A percentile compares a stretch with the other conserved stretches of the same genome.
Conservation (phyloP, 176 grass and related monocot genomes). For the Carex parvula region DNA sequence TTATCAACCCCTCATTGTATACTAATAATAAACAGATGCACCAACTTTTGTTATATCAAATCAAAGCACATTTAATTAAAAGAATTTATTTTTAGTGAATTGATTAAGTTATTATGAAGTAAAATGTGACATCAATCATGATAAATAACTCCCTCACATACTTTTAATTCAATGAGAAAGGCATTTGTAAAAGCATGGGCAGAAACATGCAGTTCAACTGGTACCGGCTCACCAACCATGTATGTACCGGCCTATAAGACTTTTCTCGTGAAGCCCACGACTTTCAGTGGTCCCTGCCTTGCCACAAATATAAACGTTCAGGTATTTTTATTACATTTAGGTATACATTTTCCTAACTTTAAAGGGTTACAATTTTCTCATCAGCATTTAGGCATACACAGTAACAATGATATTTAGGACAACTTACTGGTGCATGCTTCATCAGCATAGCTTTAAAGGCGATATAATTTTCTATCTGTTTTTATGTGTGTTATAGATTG, state of each 20-base stretch:
- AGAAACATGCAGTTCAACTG: conserved; percentile 26
- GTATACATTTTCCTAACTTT: no score
- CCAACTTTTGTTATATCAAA: background rate
- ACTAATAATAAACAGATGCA: background rate
- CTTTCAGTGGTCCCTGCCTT: conserved; percentile 40
- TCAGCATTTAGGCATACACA: no score
- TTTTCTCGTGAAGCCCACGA: conserved; percentile 33
- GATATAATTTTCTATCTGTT: background rate
- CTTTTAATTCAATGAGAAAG: conserved; percentile 14
- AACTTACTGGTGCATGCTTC: no score
- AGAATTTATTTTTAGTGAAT: background rate
- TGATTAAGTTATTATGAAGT: background rate
- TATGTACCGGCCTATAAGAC: conserved; percentile 23
- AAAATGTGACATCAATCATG: background rate
- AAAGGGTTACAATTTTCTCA: no score
- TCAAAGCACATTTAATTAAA: background rate
- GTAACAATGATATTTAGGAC: no score
- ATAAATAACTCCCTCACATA: background rate
- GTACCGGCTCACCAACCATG: conserved; percentile 16
- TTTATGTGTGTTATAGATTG: conserved; percentile 9
- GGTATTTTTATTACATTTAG: conserved; percentile 17
- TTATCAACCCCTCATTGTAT: background rate
- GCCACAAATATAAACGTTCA: conserved; percentile 30
- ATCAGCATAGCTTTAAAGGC: no score
- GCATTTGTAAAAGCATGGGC: conserved; percentile 43